Base-by-base conservation (phyloP, 257 asterid genomes). In the Solanum gracilifrons region DNA sequence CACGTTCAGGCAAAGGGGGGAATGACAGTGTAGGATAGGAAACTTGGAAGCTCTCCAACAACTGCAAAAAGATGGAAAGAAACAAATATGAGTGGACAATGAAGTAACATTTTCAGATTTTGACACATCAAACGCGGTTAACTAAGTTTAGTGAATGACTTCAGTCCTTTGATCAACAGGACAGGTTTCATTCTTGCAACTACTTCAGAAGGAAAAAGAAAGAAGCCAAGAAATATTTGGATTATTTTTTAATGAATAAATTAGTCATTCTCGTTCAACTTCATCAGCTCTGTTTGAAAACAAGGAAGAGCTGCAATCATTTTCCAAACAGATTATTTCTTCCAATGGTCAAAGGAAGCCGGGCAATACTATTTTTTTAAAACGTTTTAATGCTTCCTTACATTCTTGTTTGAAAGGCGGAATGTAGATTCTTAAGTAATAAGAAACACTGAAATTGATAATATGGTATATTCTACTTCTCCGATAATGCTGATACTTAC, bases 1-100 rank as follows among this genome's bases (percentile, higher is more conserved):
- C 99, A 64, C 97, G 92, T 62, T 93, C 98, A 3, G 99, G 99
- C 93, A 97, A 89, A 25, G 95, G 92, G n/a, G 99, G 99, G 90
- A 97, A 97, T 27, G 92, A 3, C 88, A 95, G 74, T 36, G 94
- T 62, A 62, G 99, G 99, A 90, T 95, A 97, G 85, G 98, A 92
- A 87, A 77, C 88, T 88, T 97, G 90, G 87, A 97, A 96, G 90
- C 95, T 86, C 90, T 91, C 96, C 95, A 95, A 89, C 88, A 97
- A 87, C 99, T 95, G 98, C 91, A 62, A 87, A 87, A 88, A 87
- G 72, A 87, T n/a, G 68, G 69, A 82, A 43, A 48, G 18, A 46
- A 79, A 79, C 39, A 79, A 79, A 48, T 82, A 82, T 48, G 85
- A 82, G 69, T 3, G 12, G 69, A 27, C 9, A 46, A 82, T 48